Percentiles rank a stretch among this genome's conserved stretches.
Conservation (phyloP, 345 rosid genomes). For the Acer saccharum region DNA sequence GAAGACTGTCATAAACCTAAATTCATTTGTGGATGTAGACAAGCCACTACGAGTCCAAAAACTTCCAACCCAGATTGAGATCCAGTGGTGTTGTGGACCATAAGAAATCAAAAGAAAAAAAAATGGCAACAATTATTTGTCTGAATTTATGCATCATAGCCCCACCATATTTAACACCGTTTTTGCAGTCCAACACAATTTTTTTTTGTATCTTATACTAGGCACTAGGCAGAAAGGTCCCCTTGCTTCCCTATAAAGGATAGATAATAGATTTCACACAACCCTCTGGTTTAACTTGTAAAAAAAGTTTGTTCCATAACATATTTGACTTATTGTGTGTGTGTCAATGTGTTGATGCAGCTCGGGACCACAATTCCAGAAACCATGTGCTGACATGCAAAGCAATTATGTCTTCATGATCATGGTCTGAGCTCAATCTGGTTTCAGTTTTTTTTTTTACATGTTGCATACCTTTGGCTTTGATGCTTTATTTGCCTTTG, state of each 20-base stretch:
- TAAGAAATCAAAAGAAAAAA: not conserved
- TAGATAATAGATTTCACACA: too few species aligned
- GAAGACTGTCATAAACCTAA: not conserved
- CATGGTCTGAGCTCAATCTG: not conserved
- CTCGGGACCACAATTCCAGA: not conserved
- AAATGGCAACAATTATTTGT: not conserved
- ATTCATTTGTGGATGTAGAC: too few species aligned
- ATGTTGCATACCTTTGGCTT: not conserved
- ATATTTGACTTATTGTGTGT: not conserved
- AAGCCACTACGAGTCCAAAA: not conserved
- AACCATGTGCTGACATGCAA: slow-evolving; percentile 8
- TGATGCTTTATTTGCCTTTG: slow-evolving; percentile 14
- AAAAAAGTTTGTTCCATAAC: not conserved
- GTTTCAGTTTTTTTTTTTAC: not conserved
- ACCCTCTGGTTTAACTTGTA: not conserved
- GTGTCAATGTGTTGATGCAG: not conserved
- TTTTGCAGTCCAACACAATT: not conserved
- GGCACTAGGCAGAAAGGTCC: not conserved
- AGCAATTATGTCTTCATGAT: not conserved
- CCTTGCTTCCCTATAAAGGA: not conserved
- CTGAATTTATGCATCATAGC: not conserved
- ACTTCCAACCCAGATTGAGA: not conserved
- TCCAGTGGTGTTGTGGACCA: not conserved
- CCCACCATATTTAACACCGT: not conserved
- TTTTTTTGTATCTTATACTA: not conserved